Evolutionary conservation across 257 asterid genomes (phyloP), one percentile per base, ranked within the genome.

Genomic region (Craterostigma plantagineum): DNA sequence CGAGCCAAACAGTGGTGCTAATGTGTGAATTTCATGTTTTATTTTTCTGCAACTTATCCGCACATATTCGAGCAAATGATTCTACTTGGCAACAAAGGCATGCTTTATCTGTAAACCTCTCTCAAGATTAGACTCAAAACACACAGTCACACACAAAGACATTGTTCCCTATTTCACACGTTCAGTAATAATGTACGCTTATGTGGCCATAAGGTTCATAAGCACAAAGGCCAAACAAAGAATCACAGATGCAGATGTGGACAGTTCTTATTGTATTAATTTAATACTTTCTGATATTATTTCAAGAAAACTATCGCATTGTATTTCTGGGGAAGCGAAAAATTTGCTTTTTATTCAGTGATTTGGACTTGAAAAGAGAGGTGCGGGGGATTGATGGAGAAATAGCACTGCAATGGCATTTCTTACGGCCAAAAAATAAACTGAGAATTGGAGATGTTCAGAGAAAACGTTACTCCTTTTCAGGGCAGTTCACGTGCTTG

Each of bases 401-500:
- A 49, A 53, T 68, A n/a, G n/a, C n/a, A n/a, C n/a, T n/a, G n/a
- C n/a, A n/a, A n/a, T n/a, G n/a, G n/a, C n/a, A n/a, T n/a, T n/a
- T n/a, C n/a, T n/a, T n/a, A n/a, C n/a, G n/a, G n/a, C n/a, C n/a
- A n/a, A n/a, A n/a, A n/a, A 72, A 65, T 62, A 74, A 52, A 23
- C 6, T 6, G 30, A 23, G 6, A 23, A 23, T 23, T 23, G 6
- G 6, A 23, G 6, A 23, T 6, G 6, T 57, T 30, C 10, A 36
- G 30, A 23, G 30, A 33, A 40, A n/a, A 23, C 2, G 30, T 23
- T 23, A n/a, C n/a, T n/a, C 5, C 16, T 34, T 44, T 61, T 36
- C 6, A 6, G 70, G 72, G 64, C 87, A 80, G 90, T 61, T 74
- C 96, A 84, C 92, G 90, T 80, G 93, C 75, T 66, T 66, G 75